Percentiles rank a stretch among this genome's conserved stretches.
These are phyloP conservation scores for Teunomyces gatunensis DNA, from an alignment of 805 yeast genomes.

Conservation along the genomic window DNA sequence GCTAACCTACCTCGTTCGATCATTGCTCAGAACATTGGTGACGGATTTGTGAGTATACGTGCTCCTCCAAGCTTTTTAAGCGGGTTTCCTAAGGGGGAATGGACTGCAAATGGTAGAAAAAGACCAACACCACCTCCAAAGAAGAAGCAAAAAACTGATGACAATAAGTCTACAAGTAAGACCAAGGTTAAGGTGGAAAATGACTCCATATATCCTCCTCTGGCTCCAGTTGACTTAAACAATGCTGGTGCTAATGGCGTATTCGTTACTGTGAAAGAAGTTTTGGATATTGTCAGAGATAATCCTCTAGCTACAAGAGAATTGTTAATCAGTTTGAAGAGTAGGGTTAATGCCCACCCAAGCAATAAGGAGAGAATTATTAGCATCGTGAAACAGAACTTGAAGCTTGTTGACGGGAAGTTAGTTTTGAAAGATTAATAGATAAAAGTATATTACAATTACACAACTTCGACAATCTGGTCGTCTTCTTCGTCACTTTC, in stretches of 20 bases:
- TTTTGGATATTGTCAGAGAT: conserved; percentile 56
- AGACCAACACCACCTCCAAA: conserved; percentile 28
- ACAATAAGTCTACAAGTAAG: conserved; percentile 26
- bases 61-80: conserved; percentile 59
- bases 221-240: conserved; percentile 26
- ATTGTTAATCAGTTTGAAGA: conserved; percentile 57
- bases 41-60: conserved; percentile 54
- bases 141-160: conserved; percentile 42
- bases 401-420: conserved; percentile 51
- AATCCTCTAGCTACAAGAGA: conserved; percentile 62
- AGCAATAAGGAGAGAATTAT: conserved; percentile 63
- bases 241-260: conserved; percentile 37
- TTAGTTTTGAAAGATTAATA: conserved; percentile 37
- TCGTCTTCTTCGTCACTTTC: conserved; percentile 46
- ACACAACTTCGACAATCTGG: conserved; percentile 52
- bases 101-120: conserved; percentile 67
- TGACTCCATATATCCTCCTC: conserved; percentile 4
- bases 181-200: conserved; percentile 19
- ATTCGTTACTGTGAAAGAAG: conserved; percentile 69
- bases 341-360: conserved; percentile 60
- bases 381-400: conserved; percentile 52
- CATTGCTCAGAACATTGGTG: conserved; percentile 28
- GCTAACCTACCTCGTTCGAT: conserved; percentile 6
- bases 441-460: conserved; percentile 11
- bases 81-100: conserved; percentile 75